Percentiles rank a stretch among this genome's conserved stretches.
These are phyloP conservation scores for Jamesozyma lodderae DNA, from an alignment of 805 yeast genomes.

Conservation along the genomic window DNA sequence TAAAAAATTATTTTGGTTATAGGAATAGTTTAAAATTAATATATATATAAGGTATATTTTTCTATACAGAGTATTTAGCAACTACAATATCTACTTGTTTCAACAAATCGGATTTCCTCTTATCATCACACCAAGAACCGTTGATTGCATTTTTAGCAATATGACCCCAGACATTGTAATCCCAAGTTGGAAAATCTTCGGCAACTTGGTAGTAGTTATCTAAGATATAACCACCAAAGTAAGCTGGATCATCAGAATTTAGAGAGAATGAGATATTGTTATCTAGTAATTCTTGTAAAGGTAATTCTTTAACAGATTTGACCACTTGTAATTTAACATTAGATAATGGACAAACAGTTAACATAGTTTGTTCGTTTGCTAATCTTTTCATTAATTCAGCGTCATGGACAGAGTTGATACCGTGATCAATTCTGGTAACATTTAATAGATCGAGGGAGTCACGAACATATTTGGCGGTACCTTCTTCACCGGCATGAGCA, in stretches of 20 bases:
- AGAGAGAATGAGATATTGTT: conserved; percentile 60
- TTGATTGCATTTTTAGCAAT: conserved; percentile 58
- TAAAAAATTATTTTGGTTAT: no score
- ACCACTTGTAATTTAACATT: conserved; percentile 72
- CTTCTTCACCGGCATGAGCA: conserved; percentile 89
- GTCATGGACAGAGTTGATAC: conserved; percentile 55
- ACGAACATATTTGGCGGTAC: conserved; percentile 59
- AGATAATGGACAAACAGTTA: conserved; percentile 71
- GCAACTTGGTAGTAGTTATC: conserved; percentile 67
- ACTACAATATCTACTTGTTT: conserved; percentile 36
- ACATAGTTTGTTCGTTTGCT: conserved; percentile 45
- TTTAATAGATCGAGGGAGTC: conserved; percentile 50
- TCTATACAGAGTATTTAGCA: conserved; percentile 1
- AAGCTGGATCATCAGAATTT: conserved; percentile 75
- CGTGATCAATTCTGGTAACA: conserved; percentile 73
- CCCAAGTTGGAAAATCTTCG: conserved; percentile 50
- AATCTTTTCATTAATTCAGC: conserved; percentile 46
- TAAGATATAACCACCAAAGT: conserved; percentile 75
- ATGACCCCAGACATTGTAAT: conserved; percentile 48
- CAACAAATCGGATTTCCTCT: conserved; percentile 42
- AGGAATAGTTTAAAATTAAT: no score
- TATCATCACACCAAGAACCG: conserved; percentile 66
- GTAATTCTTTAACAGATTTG: conserved; percentile 55
- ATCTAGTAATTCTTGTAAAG: conserved; percentile 52
- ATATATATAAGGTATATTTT: background rate